phyloP scores from a whole-genome alignment of 1,284 basidiomycete genomes.

The Ceratobasidium sp. region DNA sequence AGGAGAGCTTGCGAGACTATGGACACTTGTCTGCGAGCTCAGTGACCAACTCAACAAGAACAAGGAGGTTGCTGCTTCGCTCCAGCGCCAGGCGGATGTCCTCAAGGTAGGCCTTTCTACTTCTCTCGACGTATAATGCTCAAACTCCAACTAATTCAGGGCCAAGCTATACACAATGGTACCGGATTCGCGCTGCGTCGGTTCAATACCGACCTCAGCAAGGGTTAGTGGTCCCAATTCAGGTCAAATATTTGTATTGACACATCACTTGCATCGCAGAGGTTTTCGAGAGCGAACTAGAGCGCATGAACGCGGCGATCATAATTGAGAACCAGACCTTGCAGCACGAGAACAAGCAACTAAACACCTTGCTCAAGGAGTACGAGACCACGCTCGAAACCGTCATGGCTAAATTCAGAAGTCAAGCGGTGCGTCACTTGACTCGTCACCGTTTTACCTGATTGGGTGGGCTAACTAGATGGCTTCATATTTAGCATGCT shows the following conservation, averaged over 20 bases:
- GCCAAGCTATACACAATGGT: constrained; percentile 77
- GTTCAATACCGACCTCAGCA: constrained; percentile 92
- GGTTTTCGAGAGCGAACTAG: constrained; percentile 90
- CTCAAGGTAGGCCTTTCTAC: constrained; percentile 70
- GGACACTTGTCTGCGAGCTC: constrained; percentile 82
- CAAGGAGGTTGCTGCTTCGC: constrained; percentile 73
- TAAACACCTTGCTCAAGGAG: constrained; percentile 87
- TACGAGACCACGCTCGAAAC: constrained; percentile 95
- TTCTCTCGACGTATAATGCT: constrained; percentile 49
- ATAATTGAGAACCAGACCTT: constrained; percentile 94
- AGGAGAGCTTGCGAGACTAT: constrained; percentile 73
- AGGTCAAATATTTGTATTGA: constrained; percentile 22
- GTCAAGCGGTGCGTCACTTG: constrained; percentile 76
- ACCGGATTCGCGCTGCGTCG: constrained; percentile 85
- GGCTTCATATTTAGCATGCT: constrained; percentile 65
- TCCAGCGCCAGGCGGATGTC: constrained; percentile 77
- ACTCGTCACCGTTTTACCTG: background rate
- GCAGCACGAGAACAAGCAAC: constrained; percentile 93
- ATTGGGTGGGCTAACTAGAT: constrained; percentile 31
- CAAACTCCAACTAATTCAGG: constrained; percentile 66
- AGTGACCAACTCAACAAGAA: constrained; percentile 88
- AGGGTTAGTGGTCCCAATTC: constrained; percentile 60
- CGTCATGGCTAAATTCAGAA: constrained; percentile 95
- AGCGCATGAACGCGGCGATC: constrained; percentile 87
- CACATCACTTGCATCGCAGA: constrained; percentile 61